Evolutionary conservation across 2,329 filamentous ascomycete species (phyloP), one percentile per base, ranked within the genome.

Genomic region (Cytospora chrysosperma): DNA sequence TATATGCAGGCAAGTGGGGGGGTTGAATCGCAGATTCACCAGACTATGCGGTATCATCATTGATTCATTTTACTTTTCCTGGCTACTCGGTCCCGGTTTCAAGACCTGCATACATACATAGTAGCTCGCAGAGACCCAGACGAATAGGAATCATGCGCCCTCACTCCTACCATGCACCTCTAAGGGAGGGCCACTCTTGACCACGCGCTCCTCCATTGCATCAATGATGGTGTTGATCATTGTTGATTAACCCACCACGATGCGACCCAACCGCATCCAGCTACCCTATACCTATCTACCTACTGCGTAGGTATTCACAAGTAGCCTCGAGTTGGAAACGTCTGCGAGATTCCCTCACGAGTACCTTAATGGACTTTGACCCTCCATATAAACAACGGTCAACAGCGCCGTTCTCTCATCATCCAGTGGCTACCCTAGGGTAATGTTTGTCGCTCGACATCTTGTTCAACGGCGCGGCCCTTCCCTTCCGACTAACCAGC

Each of bases 401-500:
- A n/a, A 24, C 26, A 21, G 49, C 40, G 19, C 4, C 49, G 2
- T 4, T 26, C 19, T 56, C 34, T 37, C n/a, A n/a, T n/a, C n/a
- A n/a, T n/a, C n/a, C n/a, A n/a, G n/a, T n/a, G n/a, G n/a, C n/a
- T n/a, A n/a, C n/a, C n/a, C n/a, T n/a, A n/a, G n/a, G n/a, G n/a
- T n/a, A n/a, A n/a, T n/a, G n/a, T n/a, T n/a, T n/a, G n/a, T n/a
- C n/a, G n/a, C n/a, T n/a, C n/a, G n/a, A n/a, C 24, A 28, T 28
- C 37, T 13, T 7, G 19, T 19, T 27, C 51, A 13, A 53, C 61
- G 61, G 61, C 56, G 61, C 61, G 61, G 61, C 49, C 61, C 61
- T 63, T 63, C 56, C 61, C 61, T 63, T 43, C 55, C 37, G 37
- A 54, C 55, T 63, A 54, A 59, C 37, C 17, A 49, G 34, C 19